Evolutionary conservation across 2,329 filamentous ascomycete species (phyloP), one percentile per base, ranked within the genome.

Genomic region (Penicillium griseofulvum): DNA sequence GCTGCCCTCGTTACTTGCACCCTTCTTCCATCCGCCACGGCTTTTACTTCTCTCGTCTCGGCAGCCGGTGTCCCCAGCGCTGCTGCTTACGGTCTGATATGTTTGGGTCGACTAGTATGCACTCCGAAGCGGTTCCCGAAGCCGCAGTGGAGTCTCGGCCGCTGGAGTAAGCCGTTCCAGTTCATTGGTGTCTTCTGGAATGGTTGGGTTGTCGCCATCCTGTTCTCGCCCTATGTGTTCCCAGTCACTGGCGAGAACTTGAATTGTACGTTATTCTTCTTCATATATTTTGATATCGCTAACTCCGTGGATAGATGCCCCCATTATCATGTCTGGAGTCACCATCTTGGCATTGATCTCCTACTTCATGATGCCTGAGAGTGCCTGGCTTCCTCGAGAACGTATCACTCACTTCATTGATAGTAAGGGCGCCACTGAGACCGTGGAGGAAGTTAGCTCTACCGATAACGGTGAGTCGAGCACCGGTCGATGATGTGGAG

Each of bases 1-100:
- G 76, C 80, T 1, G 73, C 82, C 2, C 60, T 84, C 19, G 72
- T 85, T 34, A 82, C 81, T 16, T 86, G 83, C 74, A 85, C 81
- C 0, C 82, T 85, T 47, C 72, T 86, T 1, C 80, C 83, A 0
- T 85, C 82, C 0, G 68, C 71, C 9, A 79, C 81, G 6, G 80
- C 80, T 5, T 82, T 82, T 64, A 82, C 80, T 0, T 82, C 80
- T 0, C 75, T 82, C 10, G 79, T 82, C 43, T 82, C 80, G 0
- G 80, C 80, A 0, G 78, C 80, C 14, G 80, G 80, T 24, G 79
- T 81, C 0, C 79, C 79, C 5, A 81, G 79, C 3, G 78, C 79
- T 1, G 80, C 79, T 0, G 80, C 80, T 0, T 82, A 81, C 51
- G 80, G 79, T 0, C 67, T 82, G 2, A 81, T 82, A 54, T 81